Conservation (phyloP, 1,139 yeast species). For the Trichomonascaceae sp. region DNA sequence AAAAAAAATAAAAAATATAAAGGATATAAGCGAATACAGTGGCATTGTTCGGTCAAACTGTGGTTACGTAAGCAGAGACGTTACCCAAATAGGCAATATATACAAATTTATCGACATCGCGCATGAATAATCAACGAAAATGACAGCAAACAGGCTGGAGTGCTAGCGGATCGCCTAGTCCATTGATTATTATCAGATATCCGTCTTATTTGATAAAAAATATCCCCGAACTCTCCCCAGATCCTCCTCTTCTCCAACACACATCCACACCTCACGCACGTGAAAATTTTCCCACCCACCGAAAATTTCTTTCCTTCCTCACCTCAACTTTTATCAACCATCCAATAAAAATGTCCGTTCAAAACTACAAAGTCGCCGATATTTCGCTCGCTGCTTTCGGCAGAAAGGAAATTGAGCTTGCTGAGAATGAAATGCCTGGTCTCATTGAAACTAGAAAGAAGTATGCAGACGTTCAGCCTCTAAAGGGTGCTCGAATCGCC, state of each 20-base stretch:
- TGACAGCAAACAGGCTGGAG: too few species aligned
- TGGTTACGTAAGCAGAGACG: too few species aligned
- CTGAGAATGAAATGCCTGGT: constrained; percentile 99
- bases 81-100: too few species aligned
- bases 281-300: constrained; percentile 3
- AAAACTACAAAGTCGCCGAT: constrained; percentile 93
- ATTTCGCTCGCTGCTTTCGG: constrained; percentile 99
- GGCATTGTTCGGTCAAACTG: too few species aligned
- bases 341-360: neutral
- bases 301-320: constrained; percentile 2
- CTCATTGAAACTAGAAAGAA: constrained; percentile 94
- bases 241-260: neutral
- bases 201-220: too few species aligned
- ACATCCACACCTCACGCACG: constrained; percentile 1
- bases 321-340: neutral
- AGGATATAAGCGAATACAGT: too few species aligned
- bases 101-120: too few species aligned
- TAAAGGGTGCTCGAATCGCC: constrained; percentile 98
- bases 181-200: too few species aligned
- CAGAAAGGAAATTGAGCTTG: constrained; percentile 98
- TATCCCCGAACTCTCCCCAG: neutral
- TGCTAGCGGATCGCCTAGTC: too few species aligned
- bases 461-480: constrained; percentile 90
- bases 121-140: too few species aligned
- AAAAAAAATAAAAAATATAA: too few species aligned